Base-by-base conservation (phyloP, 169 alveolate genomes). In the Plasmodium yoelii region DNA sequence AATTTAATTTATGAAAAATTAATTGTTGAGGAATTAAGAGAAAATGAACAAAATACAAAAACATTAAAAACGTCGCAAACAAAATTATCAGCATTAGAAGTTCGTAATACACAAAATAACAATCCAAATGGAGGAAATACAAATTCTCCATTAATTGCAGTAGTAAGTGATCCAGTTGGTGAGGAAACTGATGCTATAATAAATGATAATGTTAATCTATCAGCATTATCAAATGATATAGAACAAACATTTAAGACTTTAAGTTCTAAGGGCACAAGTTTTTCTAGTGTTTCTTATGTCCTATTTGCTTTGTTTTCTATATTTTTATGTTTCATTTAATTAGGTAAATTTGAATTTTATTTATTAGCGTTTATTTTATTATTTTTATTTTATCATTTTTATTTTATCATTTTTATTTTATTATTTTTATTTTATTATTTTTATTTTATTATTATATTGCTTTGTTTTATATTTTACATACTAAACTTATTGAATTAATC, bases 21-120 rank as follows among this genome's bases (percentile, higher is more conserved):
- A 8, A 80, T 64, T 34, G 6, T 80, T 49, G 82, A 80, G 59
- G 89, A 80, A 68, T 65, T 65, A 59, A 65, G 70, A 39, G 89
- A 80, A 65, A 51, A 39, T 8, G 89, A 80, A 26, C 70, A 80
- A 69, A 51, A 56, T 56, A 80, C 42, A 22, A 51, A 51, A 80
- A 39, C 67, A 18, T 49, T 80, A 13, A 80, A 80, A 68, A 64
- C 19, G 39, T 65, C 77, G 5, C 26, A 63, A n/a, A 56, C 44
- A 0, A 22, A 22, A 8, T 56, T 80, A 24, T 80, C 89, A 34
- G 89, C 77, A 42, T 44, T 80, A 55, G 34, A 80, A 68, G 89
- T 80, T 12, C 60, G 39, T 15, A 80, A 80, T 26, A 12, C 74
- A 15, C 60, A 55, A 67, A 73, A 73, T 22, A 12, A 71, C 34